phyloP scores from a whole-genome alignment of 305 asterid genomes.

The Vinca major region DNA sequence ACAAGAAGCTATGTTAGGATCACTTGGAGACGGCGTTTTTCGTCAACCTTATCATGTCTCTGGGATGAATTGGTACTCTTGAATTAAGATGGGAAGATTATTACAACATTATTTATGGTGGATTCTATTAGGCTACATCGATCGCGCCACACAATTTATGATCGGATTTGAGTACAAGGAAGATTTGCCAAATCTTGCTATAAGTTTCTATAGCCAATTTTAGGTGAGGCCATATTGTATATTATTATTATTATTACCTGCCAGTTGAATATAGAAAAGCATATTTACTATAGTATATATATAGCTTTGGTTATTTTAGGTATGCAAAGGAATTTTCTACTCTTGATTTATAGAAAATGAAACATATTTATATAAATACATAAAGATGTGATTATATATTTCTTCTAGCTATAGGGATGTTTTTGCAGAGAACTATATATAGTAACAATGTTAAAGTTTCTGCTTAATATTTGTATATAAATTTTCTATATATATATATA shows the following conservation, averaged over 20 bases:
- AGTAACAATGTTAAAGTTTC: background rate
- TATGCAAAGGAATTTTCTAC: constrained; percentile 9
- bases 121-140: too few species aligned
- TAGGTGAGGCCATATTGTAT: constrained; percentile 26
- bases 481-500: background rate
- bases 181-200: background rate
- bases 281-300: constrained; percentile 3
- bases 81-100: background rate
- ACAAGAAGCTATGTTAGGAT: constrained; percentile 53
- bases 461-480: background rate
- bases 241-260: constrained; percentile 24
- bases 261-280: constrained; percentile 12
- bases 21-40: constrained; percentile 55
- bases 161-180: too few species aligned
- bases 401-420: background rate
- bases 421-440: constrained; percentile 3
- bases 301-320: constrained; percentile 11
- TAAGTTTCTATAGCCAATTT: constrained; percentile 7
- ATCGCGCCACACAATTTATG: too few species aligned
- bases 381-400: background rate
- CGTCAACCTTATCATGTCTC: constrained; percentile 50
- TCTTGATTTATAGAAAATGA: constrained; percentile 6
- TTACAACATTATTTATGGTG: background rate
- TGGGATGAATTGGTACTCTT: constrained; percentile 66
- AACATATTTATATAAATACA: background rate